These are phyloP conservation scores for Toxicodendron radicans DNA, from an alignment of 345 rosid genomes.

Conservation along the genomic window DNA sequence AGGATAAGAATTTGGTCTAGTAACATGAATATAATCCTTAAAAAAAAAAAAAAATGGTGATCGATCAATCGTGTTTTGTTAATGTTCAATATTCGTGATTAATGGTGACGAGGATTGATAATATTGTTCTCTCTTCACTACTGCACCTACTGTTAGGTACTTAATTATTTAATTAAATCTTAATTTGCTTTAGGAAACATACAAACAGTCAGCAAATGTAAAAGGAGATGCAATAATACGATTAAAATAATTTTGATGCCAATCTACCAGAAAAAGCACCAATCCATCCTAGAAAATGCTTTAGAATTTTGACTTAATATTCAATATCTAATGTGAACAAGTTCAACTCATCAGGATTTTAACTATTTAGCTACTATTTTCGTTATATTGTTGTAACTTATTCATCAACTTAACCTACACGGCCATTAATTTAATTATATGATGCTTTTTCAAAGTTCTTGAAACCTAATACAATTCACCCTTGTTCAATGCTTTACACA, in stretches of 20 bases:
- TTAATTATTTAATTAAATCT: not conserved
- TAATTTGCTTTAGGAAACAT: not conserved
- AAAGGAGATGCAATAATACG: not conserved
- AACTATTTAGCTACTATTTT: not conserved
- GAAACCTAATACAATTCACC: slow-evolving; percentile 6
- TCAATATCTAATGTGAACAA: not conserved
- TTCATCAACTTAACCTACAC: not conserved
- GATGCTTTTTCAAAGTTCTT: not conserved
- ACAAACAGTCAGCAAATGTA: not conserved
- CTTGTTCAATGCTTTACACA: slow-evolving; percentile 6
- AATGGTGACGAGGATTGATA: no score
- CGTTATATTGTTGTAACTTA: no score
- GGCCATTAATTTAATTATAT: not conserved
- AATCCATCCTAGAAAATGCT: no score
- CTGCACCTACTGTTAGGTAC: not conserved
- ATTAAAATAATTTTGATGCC: not conserved
- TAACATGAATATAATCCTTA: no score
- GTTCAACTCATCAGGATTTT: not conserved
- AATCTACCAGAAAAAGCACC: not conserved
- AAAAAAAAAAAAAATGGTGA: no score
- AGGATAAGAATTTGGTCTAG: no score
- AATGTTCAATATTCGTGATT: no score
- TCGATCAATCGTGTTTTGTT: no score
- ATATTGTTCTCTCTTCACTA: not conserved
- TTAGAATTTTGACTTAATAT: not conserved